Base-by-base conservation (phyloP, 345 rosid species). In the Arabidopsis suecica region DNA sequence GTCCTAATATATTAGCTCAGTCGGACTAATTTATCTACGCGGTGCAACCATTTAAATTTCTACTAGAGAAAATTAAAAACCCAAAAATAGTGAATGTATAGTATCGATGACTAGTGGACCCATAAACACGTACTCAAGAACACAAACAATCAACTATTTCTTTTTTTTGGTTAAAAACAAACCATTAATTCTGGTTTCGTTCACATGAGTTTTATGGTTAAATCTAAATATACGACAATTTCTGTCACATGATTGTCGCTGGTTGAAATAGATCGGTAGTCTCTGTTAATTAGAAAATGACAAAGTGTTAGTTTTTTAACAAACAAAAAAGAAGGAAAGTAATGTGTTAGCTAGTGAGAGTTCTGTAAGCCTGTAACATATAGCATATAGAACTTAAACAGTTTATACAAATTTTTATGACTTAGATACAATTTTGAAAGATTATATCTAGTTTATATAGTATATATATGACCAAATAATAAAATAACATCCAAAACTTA, bases 181-280 rank as follows among this genome's bases (percentile, higher is more conserved):
- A 64, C 69, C 45, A 30, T 18, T n/a, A 28, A 33, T 37, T 12
- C 0, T 72, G 4, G 42, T 25, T 60, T 55, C 42, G 42, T 61
- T 61, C 68, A 61, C 68, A 72, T 72, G 61, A 72, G 4, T 60
- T 60, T 50, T 1, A 14, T 61, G 41, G 61, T 61, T 51, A 16
- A 38, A 38, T 61, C 53, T 38, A 38, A 16, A 61, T 41, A 11
- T 61, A 37, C 69, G 61, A 38, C 22, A 72, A 61, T 30, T 18
- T 40, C 8, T 62, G 68, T 50, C 68, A 37, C 60, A 36, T 71
- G 30, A 7, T 60, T 60, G 61, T 72, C 69, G 14, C 61, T 32
- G 48, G 23, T 47, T 22, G 16, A 70, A 33, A 34, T 34, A 47
- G 49, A 61, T 61, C 32, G 68, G 61, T 61, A 49, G 20, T 60